Percentiles rank a stretch among this genome's conserved stretches.
Evolutionary conservation across 1,284 basidiomycete species (phyloP).

Genomic region (Neolentinus lepideus): DNA sequence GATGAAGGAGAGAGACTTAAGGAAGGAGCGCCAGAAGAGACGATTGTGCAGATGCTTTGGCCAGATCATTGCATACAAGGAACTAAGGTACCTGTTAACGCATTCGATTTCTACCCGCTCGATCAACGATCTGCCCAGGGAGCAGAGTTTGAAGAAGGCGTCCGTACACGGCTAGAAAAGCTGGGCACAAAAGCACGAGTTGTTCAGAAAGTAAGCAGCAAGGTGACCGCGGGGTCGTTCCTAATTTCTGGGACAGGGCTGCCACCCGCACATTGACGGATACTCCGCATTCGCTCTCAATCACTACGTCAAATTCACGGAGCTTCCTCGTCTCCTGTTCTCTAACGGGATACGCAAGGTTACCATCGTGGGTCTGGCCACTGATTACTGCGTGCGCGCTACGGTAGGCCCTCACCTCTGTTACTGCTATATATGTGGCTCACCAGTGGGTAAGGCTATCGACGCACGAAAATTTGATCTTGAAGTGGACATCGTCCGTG

Average conservation of each 20-base stretch:
- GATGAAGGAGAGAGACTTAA: neutral
- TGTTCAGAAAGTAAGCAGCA: constrained; percentile 8
- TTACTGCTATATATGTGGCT: neutral
- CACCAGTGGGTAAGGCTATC: neutral
- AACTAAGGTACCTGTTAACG: neutral
- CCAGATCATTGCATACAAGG: constrained; percentile 12
- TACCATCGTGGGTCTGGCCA: constrained; percentile 11
- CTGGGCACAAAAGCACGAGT: constrained; percentile 5
- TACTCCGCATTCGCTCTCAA: constrained; percentile 11
- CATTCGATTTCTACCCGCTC: neutral
- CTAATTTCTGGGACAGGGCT: constrained; percentile 4
- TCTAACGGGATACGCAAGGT: constrained; percentile 5
- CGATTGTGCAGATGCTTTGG: constrained; percentile 11
- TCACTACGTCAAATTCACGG: constrained; percentile 4
- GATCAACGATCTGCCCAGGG: constrained; percentile 7
- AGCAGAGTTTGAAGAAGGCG: constrained; percentile 9
- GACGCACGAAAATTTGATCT: constrained; percentile 4
- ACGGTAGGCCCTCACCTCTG: neutral
- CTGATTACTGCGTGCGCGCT: constrained; percentile 13
- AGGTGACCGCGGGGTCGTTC: neutral
- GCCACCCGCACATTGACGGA: constrained; percentile 5
- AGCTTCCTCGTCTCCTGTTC: constrained; percentile 4
- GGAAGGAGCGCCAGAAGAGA: neutral
- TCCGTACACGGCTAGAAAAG: constrained; percentile 2
- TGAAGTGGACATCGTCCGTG: constrained; percentile 3